These are phyloP conservation scores for Arthrobotrys megalospora DNA, from an alignment of 2,329 filamentous ascomycete species.

Conservation along the genomic window DNA sequence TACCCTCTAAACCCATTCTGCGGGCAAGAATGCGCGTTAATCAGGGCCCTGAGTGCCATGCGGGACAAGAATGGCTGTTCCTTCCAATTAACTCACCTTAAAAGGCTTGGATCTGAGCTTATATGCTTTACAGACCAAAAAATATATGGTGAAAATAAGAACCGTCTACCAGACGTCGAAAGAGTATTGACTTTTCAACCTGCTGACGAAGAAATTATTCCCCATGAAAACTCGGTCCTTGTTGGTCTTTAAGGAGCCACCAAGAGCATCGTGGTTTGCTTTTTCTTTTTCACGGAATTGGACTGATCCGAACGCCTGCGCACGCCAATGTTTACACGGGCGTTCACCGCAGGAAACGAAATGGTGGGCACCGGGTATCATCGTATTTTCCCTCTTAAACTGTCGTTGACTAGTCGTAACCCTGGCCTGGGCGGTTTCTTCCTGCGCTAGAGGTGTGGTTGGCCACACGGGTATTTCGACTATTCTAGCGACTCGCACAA, in stretches of 20 bases:
- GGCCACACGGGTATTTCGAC: conserved; percentile 45
- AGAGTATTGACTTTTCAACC: conserved; percentile 18
- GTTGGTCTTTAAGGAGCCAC: conserved; percentile 58
- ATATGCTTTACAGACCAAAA: conserved; percentile 28
- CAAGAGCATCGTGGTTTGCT: conserved; percentile 49
- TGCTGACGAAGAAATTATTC: conserved; percentile 41
- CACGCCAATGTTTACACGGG: conserved; percentile 19
- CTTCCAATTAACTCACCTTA: conserved; percentile 38
- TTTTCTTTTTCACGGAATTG: conserved; percentile 51
- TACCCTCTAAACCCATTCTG: conserved; percentile 60
- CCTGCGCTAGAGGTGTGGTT: conserved; percentile 29
- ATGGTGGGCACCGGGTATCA: conserved; percentile 33
- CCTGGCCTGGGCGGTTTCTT: conserved; percentile 15
- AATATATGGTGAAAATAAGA: conserved; percentile 1
- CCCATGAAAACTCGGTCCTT: conserved; percentile 33
- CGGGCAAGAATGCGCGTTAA: conserved; percentile 53
- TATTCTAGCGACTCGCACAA: conserved; percentile 23
- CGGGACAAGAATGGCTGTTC: conserved; percentile 27
- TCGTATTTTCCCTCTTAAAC: conserved; percentile 24
- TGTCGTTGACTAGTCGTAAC: conserved; percentile 27
- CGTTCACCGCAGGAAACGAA: conserved; percentile 25
- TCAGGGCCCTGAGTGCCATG: conserved; percentile 31
- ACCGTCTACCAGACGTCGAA: conserved; percentile 37
- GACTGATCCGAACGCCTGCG: conserved; percentile 37
- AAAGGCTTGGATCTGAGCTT: conserved; percentile 34